Conservation (phyloP, 805 yeast species). For the Blastobotrys muscicola region DNA sequence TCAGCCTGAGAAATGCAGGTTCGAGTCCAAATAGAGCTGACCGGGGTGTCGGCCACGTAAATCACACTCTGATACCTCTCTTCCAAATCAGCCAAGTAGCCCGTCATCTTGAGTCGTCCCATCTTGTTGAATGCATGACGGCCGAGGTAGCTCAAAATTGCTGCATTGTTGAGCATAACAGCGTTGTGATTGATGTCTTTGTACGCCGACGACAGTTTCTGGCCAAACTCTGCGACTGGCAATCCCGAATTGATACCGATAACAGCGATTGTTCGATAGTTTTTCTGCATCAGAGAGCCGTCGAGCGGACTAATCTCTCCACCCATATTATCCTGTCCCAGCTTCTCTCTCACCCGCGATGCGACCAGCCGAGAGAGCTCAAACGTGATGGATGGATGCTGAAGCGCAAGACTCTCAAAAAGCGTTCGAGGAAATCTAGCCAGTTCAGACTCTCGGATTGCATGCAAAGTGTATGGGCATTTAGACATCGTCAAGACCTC, state of each 20-base stretch:
- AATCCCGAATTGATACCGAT: conserved; percentile 70
- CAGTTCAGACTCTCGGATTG: conserved; percentile 87
- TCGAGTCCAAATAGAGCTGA: conserved; percentile 79
- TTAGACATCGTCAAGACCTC: conserved; percentile 80
- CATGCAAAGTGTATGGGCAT: conserved; percentile 61
- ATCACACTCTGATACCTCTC: conserved; percentile 82
- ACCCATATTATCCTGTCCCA: conserved; percentile 6
- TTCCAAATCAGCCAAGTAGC: conserved; percentile 84
- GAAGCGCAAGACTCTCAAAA: conserved; percentile 74
- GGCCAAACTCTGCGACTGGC: conserved; percentile 84
- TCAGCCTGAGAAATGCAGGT: conserved; percentile 94
- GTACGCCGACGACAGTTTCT: conserved; percentile 59
- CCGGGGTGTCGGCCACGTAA: conserved; percentile 79
- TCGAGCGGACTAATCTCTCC: conserved; percentile 1
- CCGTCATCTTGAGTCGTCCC: conserved; percentile 75
- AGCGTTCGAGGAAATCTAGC: conserved; percentile 87
- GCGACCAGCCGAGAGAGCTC: conserved; percentile 86
- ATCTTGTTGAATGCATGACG: conserved; percentile 87
- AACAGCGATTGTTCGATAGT: conserved; percentile 72
- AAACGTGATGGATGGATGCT: conserved; percentile 84
- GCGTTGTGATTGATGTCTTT: conserved; percentile 63
- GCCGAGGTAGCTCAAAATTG: conserved; percentile 72
- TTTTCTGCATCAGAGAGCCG: conserved; percentile 1
- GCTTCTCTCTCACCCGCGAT: conserved; percentile 29
- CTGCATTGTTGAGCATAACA: conserved; percentile 72